These are phyloP conservation scores for Silene coronaria DNA, from an alignment of 179 eudicot genomes.

Conservation along the genomic window DNA sequence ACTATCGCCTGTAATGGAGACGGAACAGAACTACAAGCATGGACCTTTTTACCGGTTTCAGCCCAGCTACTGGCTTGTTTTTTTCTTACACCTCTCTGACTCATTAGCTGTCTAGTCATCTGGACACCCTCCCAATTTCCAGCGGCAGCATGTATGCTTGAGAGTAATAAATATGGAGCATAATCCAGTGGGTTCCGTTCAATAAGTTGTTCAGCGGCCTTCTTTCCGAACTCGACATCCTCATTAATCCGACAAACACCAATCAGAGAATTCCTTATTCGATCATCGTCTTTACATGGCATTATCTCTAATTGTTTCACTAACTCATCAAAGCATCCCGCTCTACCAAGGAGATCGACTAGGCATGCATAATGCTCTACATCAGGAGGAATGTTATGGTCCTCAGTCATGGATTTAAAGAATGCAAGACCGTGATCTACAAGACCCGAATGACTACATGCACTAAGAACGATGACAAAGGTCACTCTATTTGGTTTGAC, in stretches of 20 bases:
- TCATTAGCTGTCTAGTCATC: constrained; percentile 46
- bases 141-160: constrained; percentile 56
- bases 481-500: constrained; percentile 58
- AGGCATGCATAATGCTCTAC: constrained; percentile 69
- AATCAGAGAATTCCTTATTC: constrained; percentile 58
- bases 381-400: constrained; percentile 49
- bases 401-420: constrained; percentile 47
- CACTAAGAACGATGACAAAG: constrained; percentile 52
- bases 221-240: constrained; percentile 45
- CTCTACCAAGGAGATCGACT: constrained; percentile 60
- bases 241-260: constrained; percentile 63
- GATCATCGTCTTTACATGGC: constrained; percentile 46
- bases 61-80: constrained; percentile 57
- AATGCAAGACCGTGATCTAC: constrained; percentile 48
- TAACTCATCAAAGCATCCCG: constrained; percentile 54
- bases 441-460: constrained; percentile 69
- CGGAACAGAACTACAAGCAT: constrained; percentile 21
- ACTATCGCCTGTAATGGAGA: background rate
- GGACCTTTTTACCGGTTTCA: constrained; percentile 34
- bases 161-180: constrained; percentile 53
- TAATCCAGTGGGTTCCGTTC: constrained; percentile 43
- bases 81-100: constrained; percentile 41
- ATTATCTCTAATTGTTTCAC: constrained; percentile 48
- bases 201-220: constrained; percentile 50
- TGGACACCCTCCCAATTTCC: constrained; percentile 56